phyloP scores from a whole-genome alignment of 805 yeast species.

The Grigorovia jiainica region DNA sequence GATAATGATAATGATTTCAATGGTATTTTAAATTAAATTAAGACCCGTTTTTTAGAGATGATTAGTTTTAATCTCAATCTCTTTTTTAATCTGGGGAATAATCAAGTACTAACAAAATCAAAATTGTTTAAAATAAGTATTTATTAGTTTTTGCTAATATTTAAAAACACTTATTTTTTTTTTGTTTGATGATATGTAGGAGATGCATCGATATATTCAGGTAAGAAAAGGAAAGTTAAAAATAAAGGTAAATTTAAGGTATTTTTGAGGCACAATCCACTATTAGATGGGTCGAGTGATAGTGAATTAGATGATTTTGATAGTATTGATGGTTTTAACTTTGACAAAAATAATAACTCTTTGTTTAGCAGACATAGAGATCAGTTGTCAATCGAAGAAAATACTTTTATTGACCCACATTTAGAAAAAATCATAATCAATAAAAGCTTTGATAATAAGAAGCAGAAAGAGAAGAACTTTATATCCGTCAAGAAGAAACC shows the following conservation, averaged over 20 bases:
- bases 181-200: neutral
- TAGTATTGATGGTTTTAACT: too few species aligned
- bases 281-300: conserved; percentile 16
- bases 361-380: neutral
- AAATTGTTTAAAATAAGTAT: too few species aligned
- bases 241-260: conserved; percentile 10
- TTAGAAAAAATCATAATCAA: neutral
- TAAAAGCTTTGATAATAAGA: neutral
- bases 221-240: neutral
- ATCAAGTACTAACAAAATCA: too few species aligned
- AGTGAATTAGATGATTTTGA: conserved; percentile 1
- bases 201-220: conserved; percentile 1
- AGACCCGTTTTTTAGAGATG: too few species aligned
- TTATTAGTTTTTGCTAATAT: too few species aligned
- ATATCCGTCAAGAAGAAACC: neutral
- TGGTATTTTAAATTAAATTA: too few species aligned
- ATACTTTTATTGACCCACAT: conserved; percentile 6
- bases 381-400: conserved; percentile 4
- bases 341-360: neutral
- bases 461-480: neutral
- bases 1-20: too few species aligned
- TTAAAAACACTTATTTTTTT: too few species aligned
- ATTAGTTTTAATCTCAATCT: too few species aligned
- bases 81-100: too few species aligned
- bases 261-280: conserved; percentile 13